Evolutionary conservation across 176 grass and related monocot species (phyloP), one percentile per base, ranked within the genome.

Genomic region (Carex pumila): DNA sequence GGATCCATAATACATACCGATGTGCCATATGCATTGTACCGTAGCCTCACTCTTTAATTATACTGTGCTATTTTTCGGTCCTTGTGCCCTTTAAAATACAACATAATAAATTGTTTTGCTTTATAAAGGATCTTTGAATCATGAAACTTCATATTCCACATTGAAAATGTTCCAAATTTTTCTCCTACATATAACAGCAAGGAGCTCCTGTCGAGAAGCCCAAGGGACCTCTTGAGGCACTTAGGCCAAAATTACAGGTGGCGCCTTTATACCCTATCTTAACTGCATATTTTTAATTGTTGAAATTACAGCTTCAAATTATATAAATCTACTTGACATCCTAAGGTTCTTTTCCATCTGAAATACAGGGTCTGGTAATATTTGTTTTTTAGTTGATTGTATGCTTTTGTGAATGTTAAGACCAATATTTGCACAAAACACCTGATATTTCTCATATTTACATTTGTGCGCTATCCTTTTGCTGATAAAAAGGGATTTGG

Each of bases 171-270:
- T 50, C 41, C 54, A 4, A 83, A 52, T 29, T 81, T 81, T 65
- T 81, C 30, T 63, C 21, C 36, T 81, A 25, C 79, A 29, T 81
- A 49, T 45, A 31, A 88, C 91, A 97, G 91, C 94, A 97, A 93
- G 94, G 89, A 75, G 86, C 79, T 63, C 86, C 86, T 85, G 88
- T 84, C 70, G 86, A 90, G 36, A 97, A 97, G 81, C 94, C 91
- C 25, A 97, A 97, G 89, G 94, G 94, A 84, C 94, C 94, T 0
- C 94, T 97, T 0, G 94, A 97, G 85, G 94, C 94, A 81, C 91
- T 97, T 37, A 91, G 94, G 84, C 94, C 94, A 70, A 97, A 93
- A 87, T 90, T 97, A 77, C 94, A 97, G 91, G 94, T 93, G 80
- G 47, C 58, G 31, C 61, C 12, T 25, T 86, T 41, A 8, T 85